phyloP scores from a whole-genome alignment of 768 basidiomycete genomes.

The Gelatoporia subvermispora region DNA sequence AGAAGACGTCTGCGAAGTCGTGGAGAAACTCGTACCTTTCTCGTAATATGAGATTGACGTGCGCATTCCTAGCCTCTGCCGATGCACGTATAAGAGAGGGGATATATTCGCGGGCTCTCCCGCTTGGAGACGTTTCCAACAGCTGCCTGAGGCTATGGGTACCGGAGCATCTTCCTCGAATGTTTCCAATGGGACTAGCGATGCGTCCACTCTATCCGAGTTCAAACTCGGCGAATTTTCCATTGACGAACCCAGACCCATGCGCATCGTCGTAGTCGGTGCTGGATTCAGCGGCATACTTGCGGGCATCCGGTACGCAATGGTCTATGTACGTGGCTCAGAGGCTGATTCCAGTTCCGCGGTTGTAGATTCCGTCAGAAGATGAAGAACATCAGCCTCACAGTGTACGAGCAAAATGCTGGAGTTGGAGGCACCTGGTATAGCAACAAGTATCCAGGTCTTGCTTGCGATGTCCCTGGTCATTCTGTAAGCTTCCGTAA shows the following conservation, averaged over 20 bases:
- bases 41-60: no score
- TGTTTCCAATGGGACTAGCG: no score
- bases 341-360: neutral
- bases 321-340: no score
- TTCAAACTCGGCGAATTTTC: slow-evolving; percentile 38
- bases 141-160: no score
- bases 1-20: no score
- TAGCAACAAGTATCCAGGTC: slow-evolving; percentile 48
- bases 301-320: slow-evolving; percentile 49
- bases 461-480: slow-evolving; percentile 57
- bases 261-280: slow-evolving; percentile 52
- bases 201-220: no score
- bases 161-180: no score
- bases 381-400: slow-evolving; percentile 45
- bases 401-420: slow-evolving; percentile 34
- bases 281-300: slow-evolving; percentile 58
- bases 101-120: no score
- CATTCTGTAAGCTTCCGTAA: slow-evolving; percentile 37
- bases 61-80: no score
- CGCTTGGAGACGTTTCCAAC: no score
- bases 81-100: no score
- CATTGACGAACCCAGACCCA: slow-evolving; percentile 49
- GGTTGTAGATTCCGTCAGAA: slow-evolving; percentile 2
- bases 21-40: no score
- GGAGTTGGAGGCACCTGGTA: slow-evolving; percentile 57